Evolutionary conservation across 2,329 filamentous ascomycete species (phyloP), one percentile per base, ranked within the genome.

Genomic region (Sporothrix euskadiensis): DNA sequence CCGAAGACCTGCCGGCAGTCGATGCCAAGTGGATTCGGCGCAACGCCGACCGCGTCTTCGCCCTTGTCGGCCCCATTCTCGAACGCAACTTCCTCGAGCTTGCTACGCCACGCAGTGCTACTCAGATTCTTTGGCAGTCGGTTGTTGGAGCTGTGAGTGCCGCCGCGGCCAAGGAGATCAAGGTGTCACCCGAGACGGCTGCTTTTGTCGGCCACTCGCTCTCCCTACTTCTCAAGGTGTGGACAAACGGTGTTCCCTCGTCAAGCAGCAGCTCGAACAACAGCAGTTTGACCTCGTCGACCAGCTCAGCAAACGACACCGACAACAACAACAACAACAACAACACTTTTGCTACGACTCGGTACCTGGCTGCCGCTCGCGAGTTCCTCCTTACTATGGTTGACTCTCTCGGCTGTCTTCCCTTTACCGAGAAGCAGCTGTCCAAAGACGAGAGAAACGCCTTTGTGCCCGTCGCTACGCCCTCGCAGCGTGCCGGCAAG

Each of bases 11-110:
- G n/a, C 92, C 94, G 6, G 84, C 90, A 7, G 84, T 98, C 7
- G 94, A 98, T 78, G 86, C 92, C 4, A 94, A 92, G 83, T 99
- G 96, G 96, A 85, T 97, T 14, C 89, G 95, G 71, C 91, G 88
- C 74, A 93, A 93, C 75, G 84, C 91, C 4, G 79, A 83, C 1
- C 86, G 85, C 59, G 86, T 98, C 4, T 87, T 97, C 47, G 81
- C 86, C 3, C 83, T 91, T 9, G 86, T 90, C 8, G 83, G 84
- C 4, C 86, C 90, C 10, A 83, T 90, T 26, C 81, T 94, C 3
- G 88, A 89, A 81, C 85, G 83, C 72, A 87, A 86, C 70, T 90
- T 93, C 69, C 83, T 86, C 71, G 88, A 88, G 19, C 79, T 95
- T n/a, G 85, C 88, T 9, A 85, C 88, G 69, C 85, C 87, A 1